Evolutionary conservation across 805 yeast genomes (phyloP).

Genomic region (Yarrowia osloensis): DNA sequence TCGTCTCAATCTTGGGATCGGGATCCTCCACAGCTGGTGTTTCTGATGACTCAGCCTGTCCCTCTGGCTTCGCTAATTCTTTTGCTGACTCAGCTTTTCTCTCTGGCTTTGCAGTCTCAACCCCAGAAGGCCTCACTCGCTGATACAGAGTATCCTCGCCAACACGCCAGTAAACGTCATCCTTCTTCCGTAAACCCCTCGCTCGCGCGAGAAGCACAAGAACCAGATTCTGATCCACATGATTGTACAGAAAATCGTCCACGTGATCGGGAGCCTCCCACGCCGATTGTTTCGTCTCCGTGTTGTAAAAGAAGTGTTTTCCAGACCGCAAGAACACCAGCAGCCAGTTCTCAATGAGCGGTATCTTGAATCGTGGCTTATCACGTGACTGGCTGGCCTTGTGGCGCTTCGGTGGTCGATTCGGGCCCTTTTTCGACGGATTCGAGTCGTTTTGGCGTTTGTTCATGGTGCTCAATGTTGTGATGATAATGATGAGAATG

Average conservation of each 20-base stretch:
- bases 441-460: conserved; percentile 9
- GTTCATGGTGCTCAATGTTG: not conserved
- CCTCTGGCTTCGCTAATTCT: not conserved
- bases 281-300: conserved; percentile 38
- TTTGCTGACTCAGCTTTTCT: not conserved
- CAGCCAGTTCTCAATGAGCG: conserved; percentile 42
- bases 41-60: too few species aligned
- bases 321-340: conserved; percentile 50
- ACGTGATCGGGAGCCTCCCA: conserved; percentile 45
- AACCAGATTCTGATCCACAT: conserved; percentile 42
- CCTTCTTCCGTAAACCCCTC: conserved; percentile 43
- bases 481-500: not conserved
- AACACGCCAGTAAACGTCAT: conserved; percentile 16
- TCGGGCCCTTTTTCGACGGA: not conserved
- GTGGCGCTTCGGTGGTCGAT: conserved; percentile 1
- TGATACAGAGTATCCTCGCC: conserved; percentile 9
- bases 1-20: not conserved
- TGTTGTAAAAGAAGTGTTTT: conserved; percentile 47
- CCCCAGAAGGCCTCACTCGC: not conserved
- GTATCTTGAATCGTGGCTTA: conserved; percentile 33
- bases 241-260: conserved; percentile 39
- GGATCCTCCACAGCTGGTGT: not conserved
- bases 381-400: not conserved
- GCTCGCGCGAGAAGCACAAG: conserved; percentile 45
- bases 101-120: not conserved